phyloP scores from a whole-genome alignment of 805 yeast species.

The Candida namnaoensis region DNA sequence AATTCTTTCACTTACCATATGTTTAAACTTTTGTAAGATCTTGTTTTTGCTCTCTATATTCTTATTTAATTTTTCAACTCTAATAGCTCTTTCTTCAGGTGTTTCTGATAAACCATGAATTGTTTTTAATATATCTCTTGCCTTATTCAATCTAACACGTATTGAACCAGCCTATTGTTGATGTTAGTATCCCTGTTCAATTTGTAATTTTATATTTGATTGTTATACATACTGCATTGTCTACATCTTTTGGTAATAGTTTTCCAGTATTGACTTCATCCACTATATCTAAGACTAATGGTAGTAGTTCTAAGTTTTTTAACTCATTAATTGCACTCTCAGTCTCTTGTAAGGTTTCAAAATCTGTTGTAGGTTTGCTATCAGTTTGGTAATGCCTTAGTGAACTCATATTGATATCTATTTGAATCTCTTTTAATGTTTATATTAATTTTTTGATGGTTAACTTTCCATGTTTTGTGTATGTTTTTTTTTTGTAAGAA shows the following conservation, averaged over 20 bases:
- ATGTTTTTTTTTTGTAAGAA: too few species aligned
- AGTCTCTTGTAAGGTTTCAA: slow-evolving; percentile 1
- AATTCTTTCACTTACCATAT: slow-evolving; percentile 8
- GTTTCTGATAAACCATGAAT: slow-evolving; percentile 38
- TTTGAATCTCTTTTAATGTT: too few species aligned
- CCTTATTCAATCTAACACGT: slow-evolving; percentile 28
- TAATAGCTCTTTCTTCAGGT: slow-evolving; percentile 24
- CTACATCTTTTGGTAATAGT: slow-evolving; percentile 33
- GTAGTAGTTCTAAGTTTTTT: slow-evolving; percentile 26
- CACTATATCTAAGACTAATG: slow-evolving; percentile 29
- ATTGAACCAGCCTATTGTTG: slow-evolving; percentile 30
- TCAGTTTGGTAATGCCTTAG: background rate
- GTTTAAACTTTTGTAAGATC: slow-evolving; percentile 14
- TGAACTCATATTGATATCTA: background rate
- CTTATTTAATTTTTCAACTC: slow-evolving; percentile 23
- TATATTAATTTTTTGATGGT: too few species aligned
- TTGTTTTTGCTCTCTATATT: slow-evolving; percentile 21
- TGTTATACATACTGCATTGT: slow-evolving; percentile 25
- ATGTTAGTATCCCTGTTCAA: background rate
- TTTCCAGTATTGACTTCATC: slow-evolving; percentile 30
- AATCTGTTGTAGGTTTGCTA: background rate
- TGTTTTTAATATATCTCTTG: slow-evolving; percentile 26
- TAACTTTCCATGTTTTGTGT: too few species aligned
- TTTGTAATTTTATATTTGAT: too few species aligned
- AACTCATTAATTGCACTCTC: slow-evolving; percentile 20